A percentile compares a stretch with the other conserved stretches of the same genome.
These are phyloP conservation scores for Fusarium sambucinum DNA, from an alignment of 2,329 filamentous ascomycete species.

Conservation along the genomic window DNA sequence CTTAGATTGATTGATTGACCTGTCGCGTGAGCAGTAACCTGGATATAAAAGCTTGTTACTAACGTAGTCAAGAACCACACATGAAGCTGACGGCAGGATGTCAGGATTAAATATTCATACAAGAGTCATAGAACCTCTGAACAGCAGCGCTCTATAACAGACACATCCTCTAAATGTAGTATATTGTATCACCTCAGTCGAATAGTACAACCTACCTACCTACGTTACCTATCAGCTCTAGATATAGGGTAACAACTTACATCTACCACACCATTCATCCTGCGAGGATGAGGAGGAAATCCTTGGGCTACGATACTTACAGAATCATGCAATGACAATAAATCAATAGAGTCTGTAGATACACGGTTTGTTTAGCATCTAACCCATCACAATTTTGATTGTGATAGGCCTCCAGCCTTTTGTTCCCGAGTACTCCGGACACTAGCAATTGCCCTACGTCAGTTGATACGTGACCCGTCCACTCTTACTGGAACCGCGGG, in stretches of 20 bases:
- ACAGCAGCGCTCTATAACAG: no score
- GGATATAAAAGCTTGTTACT: no score
- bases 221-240: background rate
- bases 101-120: no score
- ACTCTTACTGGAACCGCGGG: conserved; percentile 40
- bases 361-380: background rate
- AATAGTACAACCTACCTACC: no score
- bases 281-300: background rate
- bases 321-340: background rate
- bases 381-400: background rate
- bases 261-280: background rate
- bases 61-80: background rate
- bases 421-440: conserved; percentile 37
- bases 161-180: no score
- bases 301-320: background rate
- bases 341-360: background rate
- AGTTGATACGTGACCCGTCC: conserved; percentile 26
- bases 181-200: no score
- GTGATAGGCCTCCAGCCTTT: conserved; percentile 6
- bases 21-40: background rate
- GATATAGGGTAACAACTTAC: background rate
- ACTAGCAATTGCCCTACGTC: conserved; percentile 39
- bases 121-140: no score
- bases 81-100: no score
- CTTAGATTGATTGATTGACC: background rate